phyloP scores from a whole-genome alignment of 164 flowering plant species.

The Nymphaea thermarum region DNA sequence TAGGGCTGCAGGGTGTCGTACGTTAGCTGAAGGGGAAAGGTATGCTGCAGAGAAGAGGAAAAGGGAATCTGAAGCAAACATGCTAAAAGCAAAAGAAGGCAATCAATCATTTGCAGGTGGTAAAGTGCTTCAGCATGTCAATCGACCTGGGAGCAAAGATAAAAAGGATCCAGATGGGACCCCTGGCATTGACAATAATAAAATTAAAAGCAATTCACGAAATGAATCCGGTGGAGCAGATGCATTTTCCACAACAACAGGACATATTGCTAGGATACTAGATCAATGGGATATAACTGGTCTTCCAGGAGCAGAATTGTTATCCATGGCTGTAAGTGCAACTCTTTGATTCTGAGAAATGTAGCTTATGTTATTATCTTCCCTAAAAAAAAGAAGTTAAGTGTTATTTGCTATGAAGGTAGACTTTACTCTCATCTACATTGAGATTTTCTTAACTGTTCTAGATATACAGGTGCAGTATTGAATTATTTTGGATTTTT shows the following conservation, averaged over 20 bases:
- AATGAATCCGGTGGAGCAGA: constrained; percentile 31
- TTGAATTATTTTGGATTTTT: background rate
- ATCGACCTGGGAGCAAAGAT: constrained; percentile 11
- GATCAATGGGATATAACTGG: constrained; percentile 75
- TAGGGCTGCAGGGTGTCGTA: constrained; percentile 72
- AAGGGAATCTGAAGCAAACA: constrained; percentile 57
- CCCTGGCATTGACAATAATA: constrained; percentile 16
- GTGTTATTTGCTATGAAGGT: background rate
- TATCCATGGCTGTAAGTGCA: constrained; percentile 68
- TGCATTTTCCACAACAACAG: constrained; percentile 16
- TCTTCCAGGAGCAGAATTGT: constrained; percentile 59
- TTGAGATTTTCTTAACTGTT: background rate
- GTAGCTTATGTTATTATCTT: background rate
- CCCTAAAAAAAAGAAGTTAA: background rate
- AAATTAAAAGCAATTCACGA: constrained; percentile 18
- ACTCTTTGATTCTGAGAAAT: background rate
- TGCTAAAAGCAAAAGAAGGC: constrained; percentile 34
- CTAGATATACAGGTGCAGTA: background rate
- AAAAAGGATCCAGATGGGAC: constrained; percentile 37
- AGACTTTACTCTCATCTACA: background rate
- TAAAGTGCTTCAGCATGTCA: constrained; percentile 33
- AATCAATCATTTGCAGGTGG: constrained; percentile 34
- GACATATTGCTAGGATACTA: constrained; percentile 16
- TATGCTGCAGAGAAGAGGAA: constrained; percentile 46
- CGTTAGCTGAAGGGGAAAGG: constrained; percentile 63